Percentiles rank a stretch among this genome's conserved stretches.
These are phyloP conservation scores for Ilex paraguariensis DNA, from an alignment of 305 asterid species.

Conservation along the genomic window DNA sequence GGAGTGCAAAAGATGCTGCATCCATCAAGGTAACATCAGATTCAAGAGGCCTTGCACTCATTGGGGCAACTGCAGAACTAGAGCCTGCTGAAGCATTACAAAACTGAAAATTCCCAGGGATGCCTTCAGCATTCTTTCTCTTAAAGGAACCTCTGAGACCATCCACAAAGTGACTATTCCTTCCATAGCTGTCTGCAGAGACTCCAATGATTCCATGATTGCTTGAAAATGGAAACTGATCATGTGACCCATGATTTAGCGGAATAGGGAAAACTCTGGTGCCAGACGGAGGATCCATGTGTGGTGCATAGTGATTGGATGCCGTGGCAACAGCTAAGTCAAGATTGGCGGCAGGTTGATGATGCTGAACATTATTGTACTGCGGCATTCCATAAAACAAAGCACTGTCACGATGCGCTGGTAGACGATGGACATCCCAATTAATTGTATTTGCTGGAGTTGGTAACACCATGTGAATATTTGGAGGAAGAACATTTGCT, in stretches of 20 bases:
- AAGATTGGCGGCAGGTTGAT: no score
- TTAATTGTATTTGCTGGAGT: no score
- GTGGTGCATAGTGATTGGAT: background rate
- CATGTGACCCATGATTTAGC: conserved; percentile 52
- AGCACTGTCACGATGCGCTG: no score
- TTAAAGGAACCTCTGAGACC: conserved; percentile 42
- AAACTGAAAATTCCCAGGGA: conserved; percentile 39
- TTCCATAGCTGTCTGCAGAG: conserved; percentile 41
- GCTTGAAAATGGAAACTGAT: conserved; percentile 42
- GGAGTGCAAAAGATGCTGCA: conserved; percentile 33
- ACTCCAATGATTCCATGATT: conserved; percentile 38
- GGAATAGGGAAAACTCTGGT: conserved; percentile 50
- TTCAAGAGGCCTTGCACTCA: conserved; percentile 30
- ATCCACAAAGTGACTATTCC: conserved; percentile 41
- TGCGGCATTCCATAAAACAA: no score
- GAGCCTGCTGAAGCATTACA: conserved; percentile 49
- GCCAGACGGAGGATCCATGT: conserved; percentile 20
- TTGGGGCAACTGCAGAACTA: conserved; percentile 49
- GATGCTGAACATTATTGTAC: no score
- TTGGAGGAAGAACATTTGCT: no score
- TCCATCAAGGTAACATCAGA: conserved; percentile 28
- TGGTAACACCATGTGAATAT: no score
- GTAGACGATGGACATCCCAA: no score
- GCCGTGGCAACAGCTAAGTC: no score
- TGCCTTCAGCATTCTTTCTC: conserved; percentile 55